Evolutionary conservation across 345 rosid genomes (phyloP).

Genomic region (Heritiera fomes): DNA sequence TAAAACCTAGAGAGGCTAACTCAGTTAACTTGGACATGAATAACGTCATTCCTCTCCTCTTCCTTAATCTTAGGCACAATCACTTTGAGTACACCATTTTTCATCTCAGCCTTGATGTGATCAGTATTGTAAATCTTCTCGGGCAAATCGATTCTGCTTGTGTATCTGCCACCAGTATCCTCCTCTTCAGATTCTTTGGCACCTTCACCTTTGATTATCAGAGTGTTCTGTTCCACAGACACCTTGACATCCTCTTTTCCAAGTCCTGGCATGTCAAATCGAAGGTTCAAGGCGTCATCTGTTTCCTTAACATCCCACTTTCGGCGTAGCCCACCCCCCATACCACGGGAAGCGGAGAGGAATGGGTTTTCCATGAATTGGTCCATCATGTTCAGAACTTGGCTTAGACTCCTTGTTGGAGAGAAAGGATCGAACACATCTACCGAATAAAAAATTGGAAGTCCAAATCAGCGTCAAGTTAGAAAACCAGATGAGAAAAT

Average conservation of each 20-base stretch:
- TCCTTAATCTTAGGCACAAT: conserved; percentile 75
- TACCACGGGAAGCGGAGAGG: conserved; percentile 39
- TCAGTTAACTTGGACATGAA: conserved; percentile 45
- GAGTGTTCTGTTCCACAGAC: conserved; percentile 53
- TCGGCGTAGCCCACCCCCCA: conserved; percentile 39
- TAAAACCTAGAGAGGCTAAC: neutral
- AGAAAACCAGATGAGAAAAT: neutral
- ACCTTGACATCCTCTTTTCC: conserved; percentile 56
- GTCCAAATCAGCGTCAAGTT: neutral
- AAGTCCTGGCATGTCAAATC: conserved; percentile 62
- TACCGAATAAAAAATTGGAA: neutral
- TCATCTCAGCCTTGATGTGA: conserved; percentile 85
- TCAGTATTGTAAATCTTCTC: conserved; percentile 41
- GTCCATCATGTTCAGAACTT: conserved; percentile 66
- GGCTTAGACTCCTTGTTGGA: conserved; percentile 62
- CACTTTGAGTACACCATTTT: conserved; percentile 77
- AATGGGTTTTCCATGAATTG: conserved; percentile 56
- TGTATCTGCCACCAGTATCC: conserved; percentile 44
- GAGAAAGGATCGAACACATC: conserved; percentile 62
- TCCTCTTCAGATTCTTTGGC: conserved; percentile 42
- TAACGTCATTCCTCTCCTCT: conserved; percentile 52
- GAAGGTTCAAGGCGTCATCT: conserved; percentile 34
- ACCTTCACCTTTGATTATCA: conserved; percentile 61
- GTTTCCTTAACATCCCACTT: conserved; percentile 43
- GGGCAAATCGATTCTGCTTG: conserved; percentile 50